These are phyloP conservation scores for Metschnikowia peoriensis DNA, from an alignment of 805 yeast genomes.

Conservation along the genomic window DNA sequence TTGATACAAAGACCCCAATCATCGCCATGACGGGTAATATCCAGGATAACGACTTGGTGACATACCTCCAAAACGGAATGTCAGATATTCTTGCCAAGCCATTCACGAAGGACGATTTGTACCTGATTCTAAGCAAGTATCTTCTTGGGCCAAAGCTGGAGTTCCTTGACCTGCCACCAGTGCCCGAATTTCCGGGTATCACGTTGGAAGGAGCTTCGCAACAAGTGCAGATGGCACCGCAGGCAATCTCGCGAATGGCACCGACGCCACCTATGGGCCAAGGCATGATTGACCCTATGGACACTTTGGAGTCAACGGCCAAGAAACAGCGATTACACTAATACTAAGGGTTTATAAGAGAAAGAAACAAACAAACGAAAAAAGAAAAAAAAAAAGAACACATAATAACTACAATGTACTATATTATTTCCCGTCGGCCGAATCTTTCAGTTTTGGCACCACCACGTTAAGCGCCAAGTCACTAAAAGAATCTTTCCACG, in stretches of 20 bases:
- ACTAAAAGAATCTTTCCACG: slow-evolving; percentile 20
- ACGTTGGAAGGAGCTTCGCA: slow-evolving; percentile 11
- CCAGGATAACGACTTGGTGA: slow-evolving; percentile 75
- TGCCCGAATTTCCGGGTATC: slow-evolving; percentile 12
- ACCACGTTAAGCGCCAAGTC: slow-evolving; percentile 18
- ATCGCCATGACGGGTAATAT: slow-evolving; percentile 94
- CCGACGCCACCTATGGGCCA: slow-evolving; percentile 13
- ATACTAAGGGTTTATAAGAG: background rate
- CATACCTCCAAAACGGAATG: slow-evolving; percentile 84
- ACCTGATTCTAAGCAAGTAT: slow-evolving; percentile 73
- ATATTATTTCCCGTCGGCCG: background rate
- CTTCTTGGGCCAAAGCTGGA: slow-evolving; percentile 35
- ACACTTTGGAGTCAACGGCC: slow-evolving; percentile 11
- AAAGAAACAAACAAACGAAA: background rate
- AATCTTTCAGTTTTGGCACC: background rate
- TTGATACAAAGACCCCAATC: slow-evolving; percentile 83
- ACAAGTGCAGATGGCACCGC: slow-evolving; percentile 9
- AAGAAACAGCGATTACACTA: slow-evolving; percentile 15
- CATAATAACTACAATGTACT: background rate
- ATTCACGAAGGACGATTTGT: slow-evolving; percentile 82
- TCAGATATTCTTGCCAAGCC: slow-evolving; percentile 92
- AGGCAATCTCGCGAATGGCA: slow-evolving; percentile 4
- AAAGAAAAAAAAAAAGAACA: no score
- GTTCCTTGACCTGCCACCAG: slow-evolving; percentile 15
- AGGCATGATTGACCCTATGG: slow-evolving; percentile 14